Evolutionary conservation across 495 filamentous ascomycete genomes (phyloP), one percentile per base, ranked within the genome.

Genomic region (Tuber magnatum): DNA sequence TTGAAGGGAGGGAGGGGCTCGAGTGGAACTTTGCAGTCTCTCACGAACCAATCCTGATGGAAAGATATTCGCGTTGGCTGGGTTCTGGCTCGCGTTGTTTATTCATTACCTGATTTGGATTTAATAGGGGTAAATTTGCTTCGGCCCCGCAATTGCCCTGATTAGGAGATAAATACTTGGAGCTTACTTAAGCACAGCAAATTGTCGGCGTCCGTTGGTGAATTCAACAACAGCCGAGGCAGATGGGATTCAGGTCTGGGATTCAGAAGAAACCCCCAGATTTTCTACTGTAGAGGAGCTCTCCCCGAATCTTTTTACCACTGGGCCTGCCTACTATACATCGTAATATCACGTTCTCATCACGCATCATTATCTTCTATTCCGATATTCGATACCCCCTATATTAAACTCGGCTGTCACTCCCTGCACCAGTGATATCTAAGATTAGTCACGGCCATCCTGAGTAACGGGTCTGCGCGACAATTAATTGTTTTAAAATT

Each of bases 401-500:
- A 35, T 65, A 35, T 35, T 35, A 65, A 18, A 20, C 28, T 18
- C 28, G 32, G 18, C 56, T 35, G 14, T 65, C 28, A 35, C 28
- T 32, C 14, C 56, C 56, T 32, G 14, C 56, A 8, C 56, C 28
- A 35, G 3, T 65, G 56, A 3, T 35, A 16, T n/a, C 32, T 12
- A 28, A 14, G 4, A 32, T 22, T 3, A 32, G 28, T 35, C 39
- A 35, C 56, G 24, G 41, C 6, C 14, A 65, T 65, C 28, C 28
- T 14, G 56, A 35, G 28, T 18, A 65, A 32, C 56, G 28, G n/a
- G 2, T 18, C 56, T 65, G 14, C 14, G 8, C 24, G 28, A 32
- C 35, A 65, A 65, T 65, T 65, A 35, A 65, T 65, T 65, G n/a
- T 35, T 35, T 65, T 70, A 41, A 44, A 32, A 80, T 82, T 78